Evolutionary conservation across 1,284 basidiomycete genomes (phyloP).

Genomic region (Ustilago trichophora): DNA sequence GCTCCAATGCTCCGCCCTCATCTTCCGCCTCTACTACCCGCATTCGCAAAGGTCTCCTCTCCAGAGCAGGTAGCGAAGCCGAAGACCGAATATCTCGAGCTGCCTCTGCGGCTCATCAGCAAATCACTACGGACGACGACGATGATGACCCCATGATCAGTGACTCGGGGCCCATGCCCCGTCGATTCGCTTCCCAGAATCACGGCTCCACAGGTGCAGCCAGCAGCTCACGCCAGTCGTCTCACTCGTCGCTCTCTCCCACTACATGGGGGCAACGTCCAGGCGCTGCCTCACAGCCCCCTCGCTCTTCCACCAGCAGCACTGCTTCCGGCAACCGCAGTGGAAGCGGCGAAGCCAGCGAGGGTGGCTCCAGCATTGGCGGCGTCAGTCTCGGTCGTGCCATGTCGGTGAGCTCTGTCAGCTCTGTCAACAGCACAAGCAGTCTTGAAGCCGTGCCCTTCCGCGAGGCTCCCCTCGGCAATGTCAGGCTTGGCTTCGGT

Average conservation of each 20-base stretch:
- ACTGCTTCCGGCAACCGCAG: constrained; percentile 35
- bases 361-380: constrained; percentile 28
- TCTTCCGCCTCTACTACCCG: constrained; percentile 37
- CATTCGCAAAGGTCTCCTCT: constrained; percentile 42
- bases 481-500: constrained; percentile 51
- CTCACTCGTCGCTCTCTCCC: constrained; percentile 29
- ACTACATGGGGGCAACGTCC: constrained; percentile 5
- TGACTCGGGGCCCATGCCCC: constrained; percentile 50
- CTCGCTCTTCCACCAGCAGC: constrained; percentile 17
- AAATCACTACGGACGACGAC: constrained; percentile 46
- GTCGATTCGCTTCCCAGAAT: constrained; percentile 42
- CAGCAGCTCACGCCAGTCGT: constrained; percentile 26
- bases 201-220: constrained; percentile 3
- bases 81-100: constrained; percentile 27
- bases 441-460: constrained; percentile 65
- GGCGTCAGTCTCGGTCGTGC: constrained; percentile 53
- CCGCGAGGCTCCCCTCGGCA: constrained; percentile 62
- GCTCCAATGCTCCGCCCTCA: constrained; percentile 31
- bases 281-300: background rate
- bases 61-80: constrained; percentile 42
- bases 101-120: constrained; percentile 16
- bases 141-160: constrained; percentile 46
- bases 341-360: constrained; percentile 44
- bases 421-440: constrained; percentile 61
- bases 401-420: constrained; percentile 61